Conservation (phyloP, 108 stramenopile species). For the Cyclostephanos tholiformis region DNA sequence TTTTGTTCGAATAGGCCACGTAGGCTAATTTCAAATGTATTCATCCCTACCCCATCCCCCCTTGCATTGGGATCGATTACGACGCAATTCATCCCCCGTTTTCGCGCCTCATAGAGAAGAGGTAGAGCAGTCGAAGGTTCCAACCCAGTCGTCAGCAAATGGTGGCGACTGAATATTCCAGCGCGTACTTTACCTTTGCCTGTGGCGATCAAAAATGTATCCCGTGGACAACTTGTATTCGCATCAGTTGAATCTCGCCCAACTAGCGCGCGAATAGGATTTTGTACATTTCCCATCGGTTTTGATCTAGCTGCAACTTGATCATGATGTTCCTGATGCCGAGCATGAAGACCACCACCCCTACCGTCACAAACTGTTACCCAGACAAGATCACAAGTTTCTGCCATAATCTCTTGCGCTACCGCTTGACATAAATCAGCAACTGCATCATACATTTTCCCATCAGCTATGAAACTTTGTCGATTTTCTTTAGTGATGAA, state of each 20-base stretch:
- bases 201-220: constrained; percentile 61
- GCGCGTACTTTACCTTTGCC: constrained; percentile 82
- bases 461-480: constrained; percentile 68
- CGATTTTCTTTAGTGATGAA: constrained; percentile 61
- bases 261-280: constrained; percentile 69
- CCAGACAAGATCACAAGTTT: constrained; percentile 67
- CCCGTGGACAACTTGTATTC: constrained; percentile 25
- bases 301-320: not conserved
- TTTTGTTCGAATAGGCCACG: constrained; percentile 42
- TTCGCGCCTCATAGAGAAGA: constrained; percentile 60
- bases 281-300: constrained; percentile 6
- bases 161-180: constrained; percentile 74
- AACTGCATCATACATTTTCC: constrained; percentile 75
- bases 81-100: constrained; percentile 66
- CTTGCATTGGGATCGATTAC: constrained; percentile 79
- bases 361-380: constrained; percentile 57
- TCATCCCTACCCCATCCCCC: constrained; percentile 65
- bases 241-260: constrained; percentile 24
- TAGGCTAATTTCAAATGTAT: constrained; percentile 61
- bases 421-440: constrained; percentile 63
- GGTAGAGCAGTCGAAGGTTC: constrained; percentile 74
- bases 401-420: constrained; percentile 72
- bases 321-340: not conserved
- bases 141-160: constrained; percentile 64
- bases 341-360: constrained; percentile 19